Evolutionary conservation across 768 basidiomycete species (phyloP).

Genomic region (Podaxis sp.): DNA sequence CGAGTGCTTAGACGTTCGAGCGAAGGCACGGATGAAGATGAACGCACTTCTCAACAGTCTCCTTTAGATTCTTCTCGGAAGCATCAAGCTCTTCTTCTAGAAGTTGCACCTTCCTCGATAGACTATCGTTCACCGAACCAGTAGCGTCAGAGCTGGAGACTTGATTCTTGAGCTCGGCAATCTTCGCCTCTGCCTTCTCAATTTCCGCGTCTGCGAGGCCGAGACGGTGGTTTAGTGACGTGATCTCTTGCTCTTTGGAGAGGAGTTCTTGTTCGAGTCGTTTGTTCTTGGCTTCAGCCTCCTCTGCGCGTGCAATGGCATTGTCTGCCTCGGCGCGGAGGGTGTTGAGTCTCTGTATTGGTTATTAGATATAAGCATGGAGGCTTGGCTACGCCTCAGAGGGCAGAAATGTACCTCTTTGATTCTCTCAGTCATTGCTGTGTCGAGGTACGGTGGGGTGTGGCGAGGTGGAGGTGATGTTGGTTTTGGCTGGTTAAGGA

Average conservation of each 20-base stretch:
- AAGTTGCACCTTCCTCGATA: constrained; percentile 82
- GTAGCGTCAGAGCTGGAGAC: constrained; percentile 63
- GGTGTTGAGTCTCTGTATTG: constrained; percentile 62
- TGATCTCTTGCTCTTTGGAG: constrained; percentile 82
- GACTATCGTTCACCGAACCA: constrained; percentile 68
- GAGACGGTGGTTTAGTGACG: constrained; percentile 74
- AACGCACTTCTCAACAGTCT: constrained; percentile 93
- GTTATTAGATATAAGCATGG: background rate
- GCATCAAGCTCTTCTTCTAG: constrained; percentile 95
- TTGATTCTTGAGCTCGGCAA: constrained; percentile 59
- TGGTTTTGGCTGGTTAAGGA: constrained; percentile 7
- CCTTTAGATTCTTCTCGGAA: constrained; percentile 95
- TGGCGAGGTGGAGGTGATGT: constrained; percentile 14
- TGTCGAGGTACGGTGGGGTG: constrained; percentile 17
- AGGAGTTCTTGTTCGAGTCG: constrained; percentile 68
- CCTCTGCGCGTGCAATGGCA: constrained; percentile 81
- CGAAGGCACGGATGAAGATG: background rate
- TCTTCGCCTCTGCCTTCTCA: constrained; percentile 65
- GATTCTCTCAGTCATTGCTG: constrained; percentile 42
- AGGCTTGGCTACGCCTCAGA: background rate
- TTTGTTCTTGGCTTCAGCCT: constrained; percentile 84
- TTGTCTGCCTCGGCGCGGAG: constrained; percentile 86
- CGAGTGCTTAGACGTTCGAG: background rate
- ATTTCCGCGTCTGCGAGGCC: constrained; percentile 61
- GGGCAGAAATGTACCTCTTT: constrained; percentile 35